These are phyloP conservation scores for Geum urbanum DNA, from an alignment of 306 rosid species.

Conservation along the genomic window DNA sequence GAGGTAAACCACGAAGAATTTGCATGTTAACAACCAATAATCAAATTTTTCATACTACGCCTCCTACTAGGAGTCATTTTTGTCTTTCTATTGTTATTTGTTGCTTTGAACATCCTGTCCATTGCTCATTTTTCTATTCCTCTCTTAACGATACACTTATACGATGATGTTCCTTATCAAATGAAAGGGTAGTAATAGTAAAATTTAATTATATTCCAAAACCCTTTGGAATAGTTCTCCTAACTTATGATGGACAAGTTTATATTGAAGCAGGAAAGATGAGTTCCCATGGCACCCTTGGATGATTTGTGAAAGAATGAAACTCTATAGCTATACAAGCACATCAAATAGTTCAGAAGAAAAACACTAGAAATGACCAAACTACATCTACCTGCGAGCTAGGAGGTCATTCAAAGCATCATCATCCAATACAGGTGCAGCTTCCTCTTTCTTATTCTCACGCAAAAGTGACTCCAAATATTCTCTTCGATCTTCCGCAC, in stretches of 20 bases:
- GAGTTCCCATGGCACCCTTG: constrained; percentile 6
- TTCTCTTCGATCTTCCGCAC: constrained; percentile 99
- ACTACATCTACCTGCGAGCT: constrained; percentile 77
- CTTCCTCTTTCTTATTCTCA: constrained; percentile 98
- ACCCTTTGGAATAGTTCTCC: constrained; percentile 8
- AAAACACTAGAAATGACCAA: constrained; percentile 18
- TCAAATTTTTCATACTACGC: constrained; percentile 3
- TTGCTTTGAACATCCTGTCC: not conserved
- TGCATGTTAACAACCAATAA: constrained; percentile 10
- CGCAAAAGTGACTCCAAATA: constrained; percentile 94
- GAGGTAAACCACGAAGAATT: constrained; percentile 12
- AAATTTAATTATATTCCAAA: not conserved
- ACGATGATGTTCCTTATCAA: not conserved
- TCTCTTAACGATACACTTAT: not conserved
- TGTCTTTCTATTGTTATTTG: not conserved
- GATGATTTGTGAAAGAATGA: constrained; percentile 7
- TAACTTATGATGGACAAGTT: constrained; percentile 12
- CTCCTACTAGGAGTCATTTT: not conserved
- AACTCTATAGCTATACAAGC: not conserved
- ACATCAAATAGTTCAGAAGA: constrained; percentile 16
- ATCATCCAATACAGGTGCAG: constrained; percentile 93
- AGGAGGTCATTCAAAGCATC: constrained; percentile 89
- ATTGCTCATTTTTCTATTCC: not conserved
- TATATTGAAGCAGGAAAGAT: constrained; percentile 19
- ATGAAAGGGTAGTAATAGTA: not conserved